phyloP scores from a whole-genome alignment of 2,329 filamentous ascomycete genomes.

The Colletotrichum graminicola region DNA sequence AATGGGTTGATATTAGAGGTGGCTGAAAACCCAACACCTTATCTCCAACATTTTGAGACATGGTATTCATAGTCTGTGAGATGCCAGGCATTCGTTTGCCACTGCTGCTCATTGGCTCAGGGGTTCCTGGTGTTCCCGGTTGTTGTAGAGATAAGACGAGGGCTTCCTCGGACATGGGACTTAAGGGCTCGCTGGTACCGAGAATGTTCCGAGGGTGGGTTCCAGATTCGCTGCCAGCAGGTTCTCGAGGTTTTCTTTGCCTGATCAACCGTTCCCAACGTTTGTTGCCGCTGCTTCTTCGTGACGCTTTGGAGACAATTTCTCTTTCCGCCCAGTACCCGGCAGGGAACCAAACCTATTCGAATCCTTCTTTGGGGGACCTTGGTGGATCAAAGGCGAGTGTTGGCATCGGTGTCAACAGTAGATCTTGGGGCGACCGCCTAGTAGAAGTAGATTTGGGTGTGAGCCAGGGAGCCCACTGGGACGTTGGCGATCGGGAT shows the following conservation, averaged over 20 bases:
- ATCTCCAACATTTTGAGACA: constrained; percentile 12
- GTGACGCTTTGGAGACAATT: constrained; percentile 44
- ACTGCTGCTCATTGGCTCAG: background rate
- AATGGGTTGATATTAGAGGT: background rate
- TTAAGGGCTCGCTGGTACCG: constrained; percentile 47
- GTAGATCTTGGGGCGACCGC: background rate
- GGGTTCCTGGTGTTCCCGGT: constrained; percentile 43
- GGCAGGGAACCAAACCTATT: constrained; percentile 74
- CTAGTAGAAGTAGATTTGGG: background rate
- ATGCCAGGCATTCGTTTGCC: constrained; percentile 26
- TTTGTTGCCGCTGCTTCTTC: constrained; percentile 51
- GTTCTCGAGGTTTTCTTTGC: constrained; percentile 49
- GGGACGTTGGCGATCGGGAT: background rate
- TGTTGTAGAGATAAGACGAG: constrained; percentile 62
- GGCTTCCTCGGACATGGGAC: constrained; percentile 61
- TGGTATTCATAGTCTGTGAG: constrained; percentile 17
- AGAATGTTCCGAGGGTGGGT: constrained; percentile 12
- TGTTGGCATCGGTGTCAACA: background rate
- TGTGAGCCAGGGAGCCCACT: background rate
- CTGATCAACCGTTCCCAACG: constrained; percentile 58
- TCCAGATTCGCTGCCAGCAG: constrained; percentile 51
- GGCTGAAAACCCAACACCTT: background rate
- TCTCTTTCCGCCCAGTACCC: constrained; percentile 74
- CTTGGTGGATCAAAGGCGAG: constrained; percentile 64
- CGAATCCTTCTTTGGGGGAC: constrained; percentile 64